Evolutionary conservation across 2,329 filamentous ascomycete genomes (phyloP).

Genomic region (Fusarium tuaranense): DNA sequence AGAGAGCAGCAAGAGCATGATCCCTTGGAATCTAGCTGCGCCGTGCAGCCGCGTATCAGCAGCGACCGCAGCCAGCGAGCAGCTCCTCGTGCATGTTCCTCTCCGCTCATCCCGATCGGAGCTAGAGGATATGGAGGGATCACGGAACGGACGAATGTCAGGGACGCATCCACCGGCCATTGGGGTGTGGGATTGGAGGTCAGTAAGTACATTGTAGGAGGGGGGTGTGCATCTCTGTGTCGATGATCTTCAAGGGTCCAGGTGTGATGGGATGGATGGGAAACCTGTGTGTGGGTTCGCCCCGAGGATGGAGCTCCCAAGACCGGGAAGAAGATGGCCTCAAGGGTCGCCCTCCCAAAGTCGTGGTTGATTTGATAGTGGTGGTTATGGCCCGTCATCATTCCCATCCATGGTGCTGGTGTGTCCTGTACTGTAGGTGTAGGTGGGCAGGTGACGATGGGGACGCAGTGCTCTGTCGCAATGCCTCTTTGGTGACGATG

Average conservation of each 20-base stretch:
- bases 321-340: neutral
- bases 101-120: conserved; percentile 39
- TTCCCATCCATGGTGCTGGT: neutral
- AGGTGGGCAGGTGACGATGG: conserved; percentile 36
- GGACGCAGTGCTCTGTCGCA: conserved; percentile 23
- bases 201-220: neutral
- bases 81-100: conserved; percentile 28
- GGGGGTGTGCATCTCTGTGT: conserved; percentile 23
- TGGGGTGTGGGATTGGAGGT: conserved; percentile 16
- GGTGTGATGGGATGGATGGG: conserved; percentile 3
- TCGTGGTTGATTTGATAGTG: conserved; percentile 10
- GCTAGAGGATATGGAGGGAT: conserved; percentile 32
- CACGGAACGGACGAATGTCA: conserved; percentile 38
- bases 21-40: conserved; percentile 11
- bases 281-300: conserved; percentile 21
- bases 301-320: conserved; percentile 4
- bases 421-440: neutral
- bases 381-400: conserved; percentile 3
- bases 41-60: conserved; percentile 17
- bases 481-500: conserved; percentile 13
- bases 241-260: conserved; percentile 20
- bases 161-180: conserved; percentile 35
- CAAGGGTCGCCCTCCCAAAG: neutral
- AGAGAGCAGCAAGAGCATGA: conserved; percentile 1
- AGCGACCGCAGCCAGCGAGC: conserved; percentile 3